phyloP scores from a whole-genome alignment of 148 eudicot species.

The Spergularia marina region DNA sequence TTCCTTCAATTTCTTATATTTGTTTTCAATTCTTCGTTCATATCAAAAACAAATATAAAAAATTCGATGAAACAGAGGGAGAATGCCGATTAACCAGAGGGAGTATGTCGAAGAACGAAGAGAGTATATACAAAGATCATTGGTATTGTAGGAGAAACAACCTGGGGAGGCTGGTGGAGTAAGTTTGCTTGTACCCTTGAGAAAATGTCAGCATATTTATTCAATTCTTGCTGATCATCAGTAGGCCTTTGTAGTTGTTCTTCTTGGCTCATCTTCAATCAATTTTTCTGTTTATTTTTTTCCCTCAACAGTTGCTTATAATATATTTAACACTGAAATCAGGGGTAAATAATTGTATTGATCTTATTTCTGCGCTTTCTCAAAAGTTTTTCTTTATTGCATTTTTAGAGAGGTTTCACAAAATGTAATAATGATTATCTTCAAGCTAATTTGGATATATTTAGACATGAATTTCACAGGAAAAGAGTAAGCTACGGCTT shows the following conservation, averaged over 20 bases:
- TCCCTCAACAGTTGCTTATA: too few species aligned
- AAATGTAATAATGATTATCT: conserved; percentile 6
- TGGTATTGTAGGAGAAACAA: neutral
- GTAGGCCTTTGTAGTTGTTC: conserved; percentile 14
- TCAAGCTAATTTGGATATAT: conserved; percentile 1
- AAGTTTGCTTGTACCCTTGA: conserved; percentile 17
- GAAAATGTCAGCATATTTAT: conserved; percentile 21
- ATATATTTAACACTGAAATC: neutral
- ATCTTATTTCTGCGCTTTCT: neutral
- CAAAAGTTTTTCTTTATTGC: neutral
- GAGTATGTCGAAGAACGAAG: neutral
- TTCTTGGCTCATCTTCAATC: conserved; percentile 29
- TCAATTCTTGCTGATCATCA: conserved; percentile 18
- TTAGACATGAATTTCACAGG: conserved; percentile 25
- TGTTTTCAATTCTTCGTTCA: too few species aligned
- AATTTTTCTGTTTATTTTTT: neutral
- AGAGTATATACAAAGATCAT: neutral
- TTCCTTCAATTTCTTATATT: too few species aligned
- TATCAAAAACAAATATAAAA: too few species aligned
- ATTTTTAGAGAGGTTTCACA: neutral
- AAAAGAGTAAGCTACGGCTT: conserved; percentile 17
- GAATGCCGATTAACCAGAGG: too few species aligned
- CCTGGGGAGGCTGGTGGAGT: conserved; percentile 19
- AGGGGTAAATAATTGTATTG: neutral
- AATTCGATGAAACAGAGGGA: too few species aligned